Evolutionary conservation across 139 green algal genomes (phyloP), one percentile per base, ranked within the genome.

Genomic region (Limnomonas spitsbergensis): DNA sequence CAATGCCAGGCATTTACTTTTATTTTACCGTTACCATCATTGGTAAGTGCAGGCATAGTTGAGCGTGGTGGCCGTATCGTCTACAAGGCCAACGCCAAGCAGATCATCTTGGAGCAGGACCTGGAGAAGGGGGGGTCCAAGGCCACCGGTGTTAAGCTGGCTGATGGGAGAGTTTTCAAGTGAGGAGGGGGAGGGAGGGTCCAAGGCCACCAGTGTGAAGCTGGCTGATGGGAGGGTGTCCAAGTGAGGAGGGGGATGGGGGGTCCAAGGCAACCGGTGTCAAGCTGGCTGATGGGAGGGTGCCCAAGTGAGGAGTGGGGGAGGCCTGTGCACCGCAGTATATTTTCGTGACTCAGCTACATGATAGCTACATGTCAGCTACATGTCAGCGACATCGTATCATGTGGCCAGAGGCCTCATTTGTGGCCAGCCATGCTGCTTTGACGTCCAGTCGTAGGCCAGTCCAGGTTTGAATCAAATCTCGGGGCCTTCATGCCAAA

Each of bases 61-160:
- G 69, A 81, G 34, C 68, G 68, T 0, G 93, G 93, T 29, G 84
- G 93, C 31, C 39, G 66, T 32, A 82, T 97, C n/a, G 77, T 89
- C 82, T 97, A 95, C 88, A 90, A 89, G 66, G 87, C 88, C 27
- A 95, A 95, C 69, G 92, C 94, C 9, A 89, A 88, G 29, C 29
- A 74, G 68, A 74, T 74, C 29, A 20, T 74, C 4, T 27, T 74
- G 9, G 35, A 74, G 68, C 9, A 75, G 68, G 34, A 31, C 36
- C 3, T 31, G 61, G 70, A 20, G 20, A 29, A 61, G 4, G 70
- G 26, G 3, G 29, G 38, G 6, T 26, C 26, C 26, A n/a, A 27
- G 2, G 70, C 70, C 7, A n/a, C n/a, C 29, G 70, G 70, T 27
- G 70, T 77, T 6, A 61, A 37, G 39, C 70, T 77, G 7, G 70